Conservation (phyloP, 2,329 filamentous ascomycete genomes). For the Cytospora schulzeri region DNA sequence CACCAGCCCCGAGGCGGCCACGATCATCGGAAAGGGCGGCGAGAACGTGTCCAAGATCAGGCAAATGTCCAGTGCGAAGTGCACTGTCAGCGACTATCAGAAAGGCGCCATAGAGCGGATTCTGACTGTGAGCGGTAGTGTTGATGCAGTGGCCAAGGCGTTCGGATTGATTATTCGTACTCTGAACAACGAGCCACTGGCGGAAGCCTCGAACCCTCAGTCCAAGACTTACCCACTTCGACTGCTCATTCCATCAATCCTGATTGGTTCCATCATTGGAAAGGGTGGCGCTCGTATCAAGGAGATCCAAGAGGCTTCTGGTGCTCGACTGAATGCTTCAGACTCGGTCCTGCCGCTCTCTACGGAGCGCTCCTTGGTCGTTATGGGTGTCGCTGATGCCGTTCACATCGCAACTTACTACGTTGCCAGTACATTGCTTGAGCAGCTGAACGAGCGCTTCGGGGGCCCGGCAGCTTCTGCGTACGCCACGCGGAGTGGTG, state of each 20-base stretch:
- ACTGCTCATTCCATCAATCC: slow-evolving; percentile 91
- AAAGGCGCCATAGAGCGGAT: slow-evolving; percentile 97
- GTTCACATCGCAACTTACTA: slow-evolving; percentile 99
- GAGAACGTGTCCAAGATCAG: slow-evolving; percentile 98
- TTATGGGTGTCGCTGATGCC: slow-evolving; percentile 95
- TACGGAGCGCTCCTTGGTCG: slow-evolving; percentile 94
- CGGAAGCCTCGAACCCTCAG: slow-evolving; percentile 83
- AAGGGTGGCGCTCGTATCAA: slow-evolving; percentile 95
- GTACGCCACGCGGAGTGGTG: slow-evolving; percentile 92
- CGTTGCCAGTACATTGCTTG: slow-evolving; percentile 94
- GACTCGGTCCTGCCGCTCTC: slow-evolving; percentile 93
- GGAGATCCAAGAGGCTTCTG: slow-evolving; percentile 97
- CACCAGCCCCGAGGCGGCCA: slow-evolving; percentile 94
- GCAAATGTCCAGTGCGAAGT: slow-evolving; percentile 93
- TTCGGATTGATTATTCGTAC: slow-evolving; percentile 98
- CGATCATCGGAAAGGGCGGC: slow-evolving; percentile 96
- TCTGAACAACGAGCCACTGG: slow-evolving; percentile 92
- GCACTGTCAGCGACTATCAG: slow-evolving; percentile 97
- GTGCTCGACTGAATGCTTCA: slow-evolving; percentile 93
- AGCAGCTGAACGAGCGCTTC: slow-evolving; percentile 96
- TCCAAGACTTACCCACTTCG: slow-evolving; percentile 98
- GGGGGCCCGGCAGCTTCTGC: slow-evolving; percentile 96
- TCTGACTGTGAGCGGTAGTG: slow-evolving; percentile 92
- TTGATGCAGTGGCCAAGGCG: slow-evolving; percentile 96
- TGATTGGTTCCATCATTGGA: slow-evolving; percentile 98